Evolutionary conservation across 2,329 filamentous ascomycete genomes (phyloP), one percentile per base, ranked within the genome.

Genomic region (Fusarium sp.): DNA sequence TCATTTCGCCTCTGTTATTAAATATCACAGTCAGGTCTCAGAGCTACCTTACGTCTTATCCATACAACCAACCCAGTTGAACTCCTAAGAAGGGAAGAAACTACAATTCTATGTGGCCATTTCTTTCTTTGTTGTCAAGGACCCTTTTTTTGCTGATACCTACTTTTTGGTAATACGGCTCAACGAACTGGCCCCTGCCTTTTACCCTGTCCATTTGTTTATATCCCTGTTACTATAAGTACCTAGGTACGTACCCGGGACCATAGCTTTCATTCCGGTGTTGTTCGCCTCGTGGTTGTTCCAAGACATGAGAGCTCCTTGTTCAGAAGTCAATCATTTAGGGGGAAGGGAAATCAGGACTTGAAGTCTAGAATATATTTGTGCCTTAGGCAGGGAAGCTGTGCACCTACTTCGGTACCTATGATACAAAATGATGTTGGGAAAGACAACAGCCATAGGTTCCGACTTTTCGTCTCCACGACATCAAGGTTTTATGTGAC

Each of bases 211-310:
- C 41, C 37, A 20, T 63, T 53, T 69, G 35, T 48, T 67, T 49
- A 50, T n/a, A 62, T 40, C 69, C 56, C 56, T 59, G 58, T 45
- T 47, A 10, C 39, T 47, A 45, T 52, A 51, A 63, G 23, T 48
- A n/a, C n/a, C n/a, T n/a, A 56, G 65, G 56, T 71, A 63, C 56
- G 61, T 72, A 66, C 68, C 55, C 45, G 44, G 58, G 43, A 48
- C 62, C 68, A 49, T 55, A 47, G 44, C 55, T 56, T 23, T 43
- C 50, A 48, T 57, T 56, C 41, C 44, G 39, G 53, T 46, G 19
- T 44, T 23, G 45, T 55, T 56, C 57, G 32, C 45, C 58, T 48
- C 43, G 23, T 54, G 22, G 14, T 37, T 22, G 27, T 35, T 32
- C 40, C 25, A 48, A 59, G 58, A 57, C 37, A 63, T 49, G 15